Evolutionary conservation across 2,329 filamentous ascomycete species (phyloP).

Genomic region (Aspergillus awamori): DNA sequence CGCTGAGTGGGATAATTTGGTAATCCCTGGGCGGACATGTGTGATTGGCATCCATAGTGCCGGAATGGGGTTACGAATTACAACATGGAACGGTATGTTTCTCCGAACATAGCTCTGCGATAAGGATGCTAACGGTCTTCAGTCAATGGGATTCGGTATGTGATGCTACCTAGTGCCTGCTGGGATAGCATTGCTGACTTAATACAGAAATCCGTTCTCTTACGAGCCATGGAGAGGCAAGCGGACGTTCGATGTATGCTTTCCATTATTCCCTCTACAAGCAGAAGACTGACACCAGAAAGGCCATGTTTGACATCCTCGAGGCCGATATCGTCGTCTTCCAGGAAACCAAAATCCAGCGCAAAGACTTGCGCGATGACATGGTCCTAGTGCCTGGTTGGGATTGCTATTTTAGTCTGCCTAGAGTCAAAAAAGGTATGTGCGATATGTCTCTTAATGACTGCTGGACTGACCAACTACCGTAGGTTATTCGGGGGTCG

Average conservation of each 20-base stretch:
- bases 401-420: constrained; percentile 95
- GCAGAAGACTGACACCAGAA: neutral
- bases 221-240: constrained; percentile 80
- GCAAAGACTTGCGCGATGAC: constrained; percentile 87
- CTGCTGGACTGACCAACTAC: constrained; percentile 11
- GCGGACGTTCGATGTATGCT: constrained; percentile 66
- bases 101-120: too few species aligned
- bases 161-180: neutral
- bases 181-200: neutral
- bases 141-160: constrained; percentile 80
- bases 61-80: constrained; percentile 76
- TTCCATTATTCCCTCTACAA: neutral
- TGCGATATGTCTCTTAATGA: neutral
- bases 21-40: constrained; percentile 18
- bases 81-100: constrained; percentile 78
- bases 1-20: neutral
- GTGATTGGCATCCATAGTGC: constrained; percentile 12
- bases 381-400: constrained; percentile 94
- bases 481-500: constrained; percentile 90
- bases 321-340: constrained; percentile 92
- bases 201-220: constrained; percentile 74
- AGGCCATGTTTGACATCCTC: constrained; percentile 92
- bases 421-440: constrained; percentile 86
- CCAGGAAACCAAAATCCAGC: constrained; percentile 95
- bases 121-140: constrained; percentile 28